Evolutionary conservation across 2,329 filamentous ascomycete species (phyloP).

Genomic region (Pseudopithomyces maydicus): DNA sequence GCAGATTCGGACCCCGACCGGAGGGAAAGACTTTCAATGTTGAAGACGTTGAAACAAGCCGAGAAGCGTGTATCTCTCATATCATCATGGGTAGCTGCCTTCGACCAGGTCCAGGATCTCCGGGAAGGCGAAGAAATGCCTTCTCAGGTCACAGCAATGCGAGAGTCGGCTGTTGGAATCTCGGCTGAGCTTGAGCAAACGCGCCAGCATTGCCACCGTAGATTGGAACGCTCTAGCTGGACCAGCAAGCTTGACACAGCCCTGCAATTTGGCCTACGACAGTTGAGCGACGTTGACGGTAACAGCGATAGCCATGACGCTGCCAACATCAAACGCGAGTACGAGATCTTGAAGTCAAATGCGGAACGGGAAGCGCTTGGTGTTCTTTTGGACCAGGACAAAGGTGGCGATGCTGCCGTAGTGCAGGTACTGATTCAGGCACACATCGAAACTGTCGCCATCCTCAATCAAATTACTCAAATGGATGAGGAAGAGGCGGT

Average conservation of each 20-base stretch:
- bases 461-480: constrained; percentile 77
- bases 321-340: constrained; percentile 76
- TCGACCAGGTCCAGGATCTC: constrained; percentile 78
- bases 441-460: constrained; percentile 88
- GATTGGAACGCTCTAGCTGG: constrained; percentile 81
- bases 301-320: constrained; percentile 69
- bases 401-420: constrained; percentile 74
- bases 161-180: constrained; percentile 87
- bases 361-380: constrained; percentile 80
- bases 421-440: constrained; percentile 85
- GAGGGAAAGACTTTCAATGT: constrained; percentile 75
- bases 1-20: constrained; percentile 79
- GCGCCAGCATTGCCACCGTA: constrained; percentile 87
- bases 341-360: constrained; percentile 81
- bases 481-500: constrained; percentile 87
- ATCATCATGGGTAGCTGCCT: constrained; percentile 91
- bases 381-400: constrained; percentile 83
- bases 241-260: constrained; percentile 86
- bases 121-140: constrained; percentile 71
- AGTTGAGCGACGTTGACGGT: constrained; percentile 73
- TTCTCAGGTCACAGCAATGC: constrained; percentile 67
- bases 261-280: constrained; percentile 80
- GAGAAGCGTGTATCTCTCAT: constrained; percentile 84
- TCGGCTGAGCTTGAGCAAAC: constrained; percentile 87
- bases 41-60: constrained; percentile 81